Percentiles rank a stretch among this genome's conserved stretches.
Evolutionary conservation across 768 basidiomycete species (phyloP).

Genomic region (Neoboletus subvelutipes): DNA sequence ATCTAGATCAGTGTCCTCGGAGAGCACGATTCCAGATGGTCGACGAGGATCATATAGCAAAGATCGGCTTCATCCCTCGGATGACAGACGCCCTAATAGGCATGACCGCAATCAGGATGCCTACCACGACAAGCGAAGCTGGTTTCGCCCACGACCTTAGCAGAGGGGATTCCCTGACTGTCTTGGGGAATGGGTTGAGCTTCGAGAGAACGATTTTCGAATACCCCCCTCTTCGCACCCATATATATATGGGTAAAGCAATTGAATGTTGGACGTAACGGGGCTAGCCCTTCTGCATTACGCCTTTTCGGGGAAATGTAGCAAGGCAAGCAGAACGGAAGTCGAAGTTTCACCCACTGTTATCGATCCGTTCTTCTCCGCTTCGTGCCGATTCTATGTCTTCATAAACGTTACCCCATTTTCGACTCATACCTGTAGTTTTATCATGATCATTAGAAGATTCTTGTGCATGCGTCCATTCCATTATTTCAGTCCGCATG

Average conservation of each 20-base stretch:
- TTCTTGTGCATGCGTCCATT: background rate
- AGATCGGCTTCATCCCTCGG: slow-evolving; percentile 15
- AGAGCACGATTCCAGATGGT: slow-evolving; percentile 13
- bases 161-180: background rate
- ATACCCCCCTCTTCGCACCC: background rate
- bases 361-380: background rate
- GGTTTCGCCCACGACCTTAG: slow-evolving; percentile 11
- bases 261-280: background rate
- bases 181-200: background rate
- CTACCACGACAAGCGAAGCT: slow-evolving; percentile 6
- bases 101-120: slow-evolving; percentile 11
- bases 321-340: slow-evolving; percentile 1
- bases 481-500: background rate
- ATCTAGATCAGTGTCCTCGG: slow-evolving; percentile 19
- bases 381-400: background rate
- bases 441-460: background rate
- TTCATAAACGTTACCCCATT: background rate
- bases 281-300: background rate
- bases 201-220: background rate
- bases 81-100: slow-evolving; percentile 17
- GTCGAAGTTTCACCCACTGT: background rate
- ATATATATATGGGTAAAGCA: background rate
- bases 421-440: slow-evolving; percentile 5
- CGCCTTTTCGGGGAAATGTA: background rate
- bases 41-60: slow-evolving; percentile 20